A percentile compares a stretch with the other conserved stretches of the same genome.
Evolutionary conservation across 495 filamentous ascomycete genomes (phyloP).

Genomic region (Lineolata rhizophorae): DNA sequence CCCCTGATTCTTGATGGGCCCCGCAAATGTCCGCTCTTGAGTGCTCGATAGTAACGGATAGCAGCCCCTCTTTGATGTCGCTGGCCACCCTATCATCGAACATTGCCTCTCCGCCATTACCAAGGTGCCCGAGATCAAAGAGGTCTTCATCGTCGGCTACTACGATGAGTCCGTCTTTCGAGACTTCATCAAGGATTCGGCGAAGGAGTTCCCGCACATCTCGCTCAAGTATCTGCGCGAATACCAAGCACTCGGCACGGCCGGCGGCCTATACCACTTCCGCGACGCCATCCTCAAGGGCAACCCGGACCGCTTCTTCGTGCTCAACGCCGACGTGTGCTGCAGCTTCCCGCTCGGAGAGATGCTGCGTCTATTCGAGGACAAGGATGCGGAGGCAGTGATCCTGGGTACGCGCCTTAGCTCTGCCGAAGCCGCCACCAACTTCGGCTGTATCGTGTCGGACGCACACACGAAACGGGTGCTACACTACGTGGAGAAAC

Average conservation of each 20-base stretch:
- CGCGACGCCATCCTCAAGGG: conserved; percentile 97
- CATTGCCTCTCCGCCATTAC: conserved; percentile 86
- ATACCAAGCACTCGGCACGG: conserved; percentile 91
- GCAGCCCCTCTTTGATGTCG: conserved; percentile 95
- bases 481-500: conserved; percentile 98
- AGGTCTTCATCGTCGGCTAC: conserved; percentile 96
- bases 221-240: conserved; percentile 90
- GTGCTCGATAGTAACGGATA: conserved; percentile 3
- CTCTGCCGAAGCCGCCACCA: conserved; percentile 79
- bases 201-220: conserved; percentile 68
- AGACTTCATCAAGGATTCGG: conserved; percentile 86
- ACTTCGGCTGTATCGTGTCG: conserved; percentile 96
- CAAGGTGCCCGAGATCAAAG: conserved; percentile 79
- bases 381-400: conserved; percentile 92
- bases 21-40: not conserved
- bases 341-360: conserved; percentile 93
- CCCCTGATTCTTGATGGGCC: conserved; percentile 1
- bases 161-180: conserved; percentile 95
- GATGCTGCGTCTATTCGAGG: conserved; percentile 84
- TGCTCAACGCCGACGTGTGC: conserved; percentile 97
- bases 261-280: conserved; percentile 96
- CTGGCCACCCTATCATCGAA: conserved; percentile 93
- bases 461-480: conserved; percentile 90
- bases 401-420: conserved; percentile 84
- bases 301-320: conserved; percentile 82